phyloP scores from a whole-genome alignment of 495 filamentous ascomycete genomes.

The Corynascus novoguineensis region DNA sequence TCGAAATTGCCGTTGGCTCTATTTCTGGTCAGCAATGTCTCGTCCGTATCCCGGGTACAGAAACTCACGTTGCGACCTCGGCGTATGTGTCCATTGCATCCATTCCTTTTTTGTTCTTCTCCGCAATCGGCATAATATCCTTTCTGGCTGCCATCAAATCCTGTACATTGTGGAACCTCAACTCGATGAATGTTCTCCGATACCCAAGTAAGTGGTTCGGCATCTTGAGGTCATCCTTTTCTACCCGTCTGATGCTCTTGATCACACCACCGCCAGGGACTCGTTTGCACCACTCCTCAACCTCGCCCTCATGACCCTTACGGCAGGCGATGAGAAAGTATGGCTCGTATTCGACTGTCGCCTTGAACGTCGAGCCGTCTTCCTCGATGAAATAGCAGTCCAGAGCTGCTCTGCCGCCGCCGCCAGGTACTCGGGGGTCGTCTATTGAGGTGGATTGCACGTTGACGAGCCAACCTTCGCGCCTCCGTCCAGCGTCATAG shows the following conservation, averaged over 20 bases:
- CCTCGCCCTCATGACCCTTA: conserved; percentile 81
- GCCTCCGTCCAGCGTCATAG: conserved; percentile 82
- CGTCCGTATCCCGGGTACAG: background rate
- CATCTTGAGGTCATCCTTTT: conserved; percentile 93
- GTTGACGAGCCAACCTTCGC: conserved; percentile 89
- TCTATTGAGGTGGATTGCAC: conserved; percentile 85
- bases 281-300: conserved; percentile 90
- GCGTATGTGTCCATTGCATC: conserved; percentile 97
- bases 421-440: conserved; percentile 70
- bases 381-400: conserved; percentile 98
- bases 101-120: conserved; percentile 92
- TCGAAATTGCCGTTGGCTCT: conserved; percentile 87
- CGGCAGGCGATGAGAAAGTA: conserved; percentile 93
- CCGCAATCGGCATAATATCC: conserved; percentile 81
- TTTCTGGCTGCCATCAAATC: conserved; percentile 79
- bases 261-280: conserved; percentile 76
- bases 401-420: conserved; percentile 76
- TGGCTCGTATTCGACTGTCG: conserved; percentile 91
- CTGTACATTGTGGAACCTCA: conserved; percentile 79
- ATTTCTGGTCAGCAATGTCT: conserved; percentile 22
- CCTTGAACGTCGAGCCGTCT: conserved; percentile 89
- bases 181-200: conserved; percentile 74
- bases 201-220: conserved; percentile 95
- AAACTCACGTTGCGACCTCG: conserved; percentile 78
- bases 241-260: conserved; percentile 67